A percentile compares a stretch with the other conserved stretches of the same genome.
These are phyloP conservation scores for Syzygium syzygioides DNA, from an alignment of 441 rosid genomes.

Conservation along the genomic window DNA sequence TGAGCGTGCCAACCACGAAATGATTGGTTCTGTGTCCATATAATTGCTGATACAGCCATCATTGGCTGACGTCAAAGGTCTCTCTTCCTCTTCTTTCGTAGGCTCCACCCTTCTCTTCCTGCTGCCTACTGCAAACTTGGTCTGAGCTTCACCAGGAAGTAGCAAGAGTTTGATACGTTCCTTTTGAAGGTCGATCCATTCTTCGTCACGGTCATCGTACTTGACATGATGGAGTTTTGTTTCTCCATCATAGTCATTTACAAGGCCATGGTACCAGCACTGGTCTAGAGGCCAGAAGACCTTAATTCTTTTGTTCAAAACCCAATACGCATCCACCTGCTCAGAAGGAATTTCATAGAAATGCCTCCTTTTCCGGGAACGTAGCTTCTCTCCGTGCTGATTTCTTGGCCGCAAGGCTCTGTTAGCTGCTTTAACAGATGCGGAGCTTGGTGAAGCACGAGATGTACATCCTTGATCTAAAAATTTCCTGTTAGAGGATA, in stretches of 20 bases:
- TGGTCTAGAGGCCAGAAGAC: slow-evolving; percentile 95
- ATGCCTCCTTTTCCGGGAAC: slow-evolving; percentile 70
- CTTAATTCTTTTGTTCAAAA: slow-evolving; percentile 67
- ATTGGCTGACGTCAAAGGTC: slow-evolving; percentile 34
- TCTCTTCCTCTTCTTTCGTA: slow-evolving; percentile 33
- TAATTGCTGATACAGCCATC: slow-evolving; percentile 40
- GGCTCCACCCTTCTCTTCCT: slow-evolving; percentile 28
- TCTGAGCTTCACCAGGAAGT: slow-evolving; percentile 75
- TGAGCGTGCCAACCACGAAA: slow-evolving; percentile 85
- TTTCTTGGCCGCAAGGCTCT: slow-evolving; percentile 78
- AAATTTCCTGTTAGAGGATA: slow-evolving; percentile 31
- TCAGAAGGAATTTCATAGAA: slow-evolving; percentile 67
- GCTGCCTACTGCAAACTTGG: slow-evolving; percentile 40
- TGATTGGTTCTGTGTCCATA: slow-evolving; percentile 90
- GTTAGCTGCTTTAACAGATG: slow-evolving; percentile 49
- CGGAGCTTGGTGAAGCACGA: slow-evolving; percentile 43
- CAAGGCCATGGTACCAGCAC: slow-evolving; percentile 86
- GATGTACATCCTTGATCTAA: slow-evolving; percentile 22
- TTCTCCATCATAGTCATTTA: slow-evolving; percentile 63
- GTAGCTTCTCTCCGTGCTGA: slow-evolving; percentile 44
- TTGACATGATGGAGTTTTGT: slow-evolving; percentile 84
- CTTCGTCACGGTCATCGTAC: slow-evolving; percentile 97
- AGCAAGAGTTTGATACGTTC: slow-evolving; percentile 88
- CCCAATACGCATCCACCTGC: slow-evolving; percentile 69
- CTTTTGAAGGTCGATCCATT: slow-evolving; percentile 76